phyloP scores from a whole-genome alignment of 768 basidiomycete genomes.

The Myochromella boudieri region DNA sequence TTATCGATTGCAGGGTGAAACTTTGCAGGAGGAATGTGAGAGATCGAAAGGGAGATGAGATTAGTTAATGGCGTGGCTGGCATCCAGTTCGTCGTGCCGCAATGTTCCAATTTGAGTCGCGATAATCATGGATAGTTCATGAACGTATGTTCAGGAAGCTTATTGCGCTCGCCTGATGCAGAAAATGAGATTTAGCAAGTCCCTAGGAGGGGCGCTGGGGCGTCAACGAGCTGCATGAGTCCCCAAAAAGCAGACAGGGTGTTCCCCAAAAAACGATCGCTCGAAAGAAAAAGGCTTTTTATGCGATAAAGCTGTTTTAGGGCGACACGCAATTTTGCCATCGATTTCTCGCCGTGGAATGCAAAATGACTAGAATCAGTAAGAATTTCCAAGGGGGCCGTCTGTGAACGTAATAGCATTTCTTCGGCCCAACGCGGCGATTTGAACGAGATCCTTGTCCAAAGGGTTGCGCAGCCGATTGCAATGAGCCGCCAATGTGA shows the following conservation, averaged over 20 bases:
- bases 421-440: conserved; percentile 3
- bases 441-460: conserved; percentile 4
- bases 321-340: background rate
- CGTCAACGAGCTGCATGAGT: background rate
- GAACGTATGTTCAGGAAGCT: background rate
- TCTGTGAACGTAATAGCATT: conserved; percentile 7
- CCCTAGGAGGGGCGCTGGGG: conserved; percentile 4
- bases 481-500: conserved; percentile 10
- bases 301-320: background rate
- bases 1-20: background rate
- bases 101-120: background rate
- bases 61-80: background rate
- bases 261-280: background rate
- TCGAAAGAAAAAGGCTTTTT: background rate
- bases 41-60: background rate
- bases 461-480: conserved; percentile 2
- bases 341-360: background rate
- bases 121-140: background rate
- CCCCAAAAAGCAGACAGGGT: background rate
- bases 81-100: background rate
- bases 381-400: conserved; percentile 5
- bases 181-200: background rate
- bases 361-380: background rate
- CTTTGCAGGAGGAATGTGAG: background rate
- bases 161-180: too few relatives aligned